Percentiles rank a stretch among this genome's conserved stretches.
Evolutionary conservation across 345 rosid genomes (phyloP).

Genomic region (Eucalyptus viminalis): DNA sequence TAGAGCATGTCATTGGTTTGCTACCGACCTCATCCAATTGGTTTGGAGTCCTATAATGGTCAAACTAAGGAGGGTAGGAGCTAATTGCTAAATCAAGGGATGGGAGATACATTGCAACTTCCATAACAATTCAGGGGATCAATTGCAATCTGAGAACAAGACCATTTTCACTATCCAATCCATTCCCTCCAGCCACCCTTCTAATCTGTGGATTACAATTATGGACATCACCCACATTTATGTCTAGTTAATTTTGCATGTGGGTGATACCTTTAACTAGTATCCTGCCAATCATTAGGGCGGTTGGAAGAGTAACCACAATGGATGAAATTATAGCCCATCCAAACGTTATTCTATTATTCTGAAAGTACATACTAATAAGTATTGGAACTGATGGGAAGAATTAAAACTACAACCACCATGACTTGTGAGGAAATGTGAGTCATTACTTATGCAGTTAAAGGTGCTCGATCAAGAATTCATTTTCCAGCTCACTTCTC

Average conservation of each 20-base stretch:
- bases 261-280: background rate
- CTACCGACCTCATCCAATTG: background rate
- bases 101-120: background rate
- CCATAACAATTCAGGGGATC: background rate
- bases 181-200: background rate
- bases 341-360: background rate
- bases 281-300: background rate
- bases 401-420: background rate
- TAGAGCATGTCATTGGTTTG: background rate
- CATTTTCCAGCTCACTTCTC: background rate
- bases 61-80: background rate
- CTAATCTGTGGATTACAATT: background rate
- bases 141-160: background rate
- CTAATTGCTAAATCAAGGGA: background rate
- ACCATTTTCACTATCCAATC: background rate
- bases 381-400: background rate
- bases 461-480: background rate
- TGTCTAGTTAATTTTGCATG: background rate
- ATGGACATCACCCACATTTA: background rate
- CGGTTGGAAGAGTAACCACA: background rate
- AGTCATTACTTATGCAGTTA: background rate
- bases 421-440: background rate
- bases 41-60: background rate
- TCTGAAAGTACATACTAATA: background rate
- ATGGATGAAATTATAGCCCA: background rate